Evolutionary conservation across 495 filamentous ascomycete species (phyloP).

Genomic region (Penicillium egyptiacum): DNA sequence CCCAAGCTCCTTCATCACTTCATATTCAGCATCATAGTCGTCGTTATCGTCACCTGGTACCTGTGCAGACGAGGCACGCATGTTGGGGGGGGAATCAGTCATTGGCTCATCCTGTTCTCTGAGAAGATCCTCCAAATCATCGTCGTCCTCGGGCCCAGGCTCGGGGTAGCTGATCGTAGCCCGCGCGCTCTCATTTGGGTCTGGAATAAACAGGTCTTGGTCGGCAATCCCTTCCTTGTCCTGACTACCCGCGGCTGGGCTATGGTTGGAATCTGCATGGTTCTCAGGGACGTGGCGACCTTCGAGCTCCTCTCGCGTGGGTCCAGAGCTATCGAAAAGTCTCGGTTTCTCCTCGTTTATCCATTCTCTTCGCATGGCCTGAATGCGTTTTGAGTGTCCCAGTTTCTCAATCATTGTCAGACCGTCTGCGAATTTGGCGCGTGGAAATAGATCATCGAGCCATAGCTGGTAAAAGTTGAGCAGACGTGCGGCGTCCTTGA

Average conservation of each 20-base stretch:
- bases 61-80: not conserved
- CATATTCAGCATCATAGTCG: constrained; percentile 34
- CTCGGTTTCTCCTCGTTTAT: constrained; percentile 67
- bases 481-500: constrained; percentile 76
- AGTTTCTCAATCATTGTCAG: constrained; percentile 90
- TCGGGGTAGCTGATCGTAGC: constrained; percentile 18
- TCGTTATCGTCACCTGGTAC: constrained; percentile 6
- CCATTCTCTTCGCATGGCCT: constrained; percentile 77
- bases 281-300: constrained; percentile 2
- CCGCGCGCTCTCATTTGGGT: constrained; percentile 19
- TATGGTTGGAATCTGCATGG: constrained; percentile 10
- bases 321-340: constrained; percentile 8
- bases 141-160: constrained; percentile 35
- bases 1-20: constrained; percentile 37
- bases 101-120: constrained; percentile 33
- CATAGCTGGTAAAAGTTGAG: constrained; percentile 92
- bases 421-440: constrained; percentile 90
- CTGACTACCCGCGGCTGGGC: not conserved
- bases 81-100: not conserved
- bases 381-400: constrained; percentile 76
- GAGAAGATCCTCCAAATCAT: constrained; percentile 42
- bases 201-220: constrained; percentile 31
- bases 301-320: constrained; percentile 2
- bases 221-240: constrained; percentile 9
- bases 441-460: constrained; percentile 95